Base-by-base conservation (phyloP, 2,329 filamentous ascomycete species). In the Fusarium palustre region DNA sequence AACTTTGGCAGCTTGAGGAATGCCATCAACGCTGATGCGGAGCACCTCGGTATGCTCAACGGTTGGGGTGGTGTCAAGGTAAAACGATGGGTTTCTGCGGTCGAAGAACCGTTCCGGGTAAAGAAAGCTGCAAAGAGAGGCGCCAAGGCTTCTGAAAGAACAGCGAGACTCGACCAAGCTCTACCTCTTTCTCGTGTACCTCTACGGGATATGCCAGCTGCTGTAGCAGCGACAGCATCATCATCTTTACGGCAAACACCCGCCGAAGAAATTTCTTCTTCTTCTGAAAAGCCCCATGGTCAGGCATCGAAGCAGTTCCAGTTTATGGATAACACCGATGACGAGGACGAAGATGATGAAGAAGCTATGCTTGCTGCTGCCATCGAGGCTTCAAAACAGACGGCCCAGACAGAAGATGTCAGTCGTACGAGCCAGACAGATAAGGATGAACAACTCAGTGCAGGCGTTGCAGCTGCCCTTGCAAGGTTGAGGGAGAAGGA, bases 31-130 rank as follows among this genome's bases (percentile, higher is more conserved):
- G 95, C 94, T 3, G 87, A 91, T 45, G 88, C 92, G 0, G 96
- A 98, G 77, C 92, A 97, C 79, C 86, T 99, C 36, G 88, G 90
- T 16, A 83, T 92, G 66, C 89, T 99, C n/a, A 87, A 90, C 31
- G 96, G 96, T 1, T 99, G 94, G 94, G 96, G 96, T 34, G 93
- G 97, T 80, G 94, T 93, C 82, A 99, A 99, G 80, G 93, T 97
- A 24, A 91, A 92, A 79, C 88, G 89, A 60, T 98, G 95, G 95
- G 91, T 87, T 71, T 87, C 84, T 59, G 91, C 92, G 12, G 91
- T 97, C 2, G 88, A 93, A 63, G 94, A 97, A 79, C 93, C 93
- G 1, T 97, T 98, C 74, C 84, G 93, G 60, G 88, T 91, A 7
- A 88, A 90, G 73, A 91, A 91, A 74, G 87, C 92, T 3, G 87